Evolutionary conservation across 2,329 filamentous ascomycete species (phyloP), one percentile per base, ranked within the genome.

Genomic region (Pseudogymnoascus sp.): DNA sequence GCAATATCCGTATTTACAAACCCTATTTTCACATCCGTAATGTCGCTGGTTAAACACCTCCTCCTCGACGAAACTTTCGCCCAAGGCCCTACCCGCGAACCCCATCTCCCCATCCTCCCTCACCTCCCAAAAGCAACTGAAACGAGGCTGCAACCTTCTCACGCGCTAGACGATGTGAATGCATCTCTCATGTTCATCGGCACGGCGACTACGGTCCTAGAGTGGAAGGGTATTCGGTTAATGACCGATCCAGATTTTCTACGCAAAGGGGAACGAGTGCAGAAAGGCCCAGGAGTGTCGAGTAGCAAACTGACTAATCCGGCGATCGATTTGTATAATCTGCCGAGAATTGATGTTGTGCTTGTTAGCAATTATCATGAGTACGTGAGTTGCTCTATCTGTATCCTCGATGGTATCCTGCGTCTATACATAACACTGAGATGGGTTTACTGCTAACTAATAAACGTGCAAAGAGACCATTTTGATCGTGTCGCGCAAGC

Each of bases 301-400:
- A 79, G 75, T 1, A 75, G 74, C 19, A 74, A 83, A 1, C 69
- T 71, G 23, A 85, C 79, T 0, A 79, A 87, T 63, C 83, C 83
- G 18, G 81, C 81, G 0, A 74, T 87, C 13, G 78, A 85, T 60
- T 68, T 87, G 4, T 75, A 83, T 55, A 74, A 82, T 26, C 72
- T 87, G 1, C 84, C 84, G 1, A 73, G 76, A 1, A 75, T 87
- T 18, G 82, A 87, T 67, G 72, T 75, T 0, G 76, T 88, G 2
- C 72, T 87, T 30, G 72, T 88, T 1, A 83, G 79, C 2, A 83
- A 87, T 66, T 87, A 86, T 67, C 84, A 88, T 64, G 83, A 73
- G 71, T 73, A 65, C 13, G 66, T 62, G 19, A 2, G 23, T 26
- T 26, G 23, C 23, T 26, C 23, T 26, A 26, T 26, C 23, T 26